Conservation (phyloP, 352 stramenopile genomes). For the Phytophthora niederhauseri region DNA sequence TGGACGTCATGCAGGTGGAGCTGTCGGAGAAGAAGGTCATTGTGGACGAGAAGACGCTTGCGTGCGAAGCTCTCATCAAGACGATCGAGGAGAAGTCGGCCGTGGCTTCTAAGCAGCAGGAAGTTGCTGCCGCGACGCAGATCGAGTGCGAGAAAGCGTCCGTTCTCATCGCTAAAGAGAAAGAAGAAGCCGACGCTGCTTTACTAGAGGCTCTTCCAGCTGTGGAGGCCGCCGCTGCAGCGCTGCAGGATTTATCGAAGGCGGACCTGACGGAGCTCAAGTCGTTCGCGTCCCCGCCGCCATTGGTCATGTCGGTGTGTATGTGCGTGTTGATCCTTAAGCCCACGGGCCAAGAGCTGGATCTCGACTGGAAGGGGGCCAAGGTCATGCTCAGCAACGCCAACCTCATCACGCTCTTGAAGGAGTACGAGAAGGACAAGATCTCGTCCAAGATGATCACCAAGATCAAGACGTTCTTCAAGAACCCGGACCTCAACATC, state of each 20-base stretch:
- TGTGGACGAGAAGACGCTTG: conserved; percentile 94
- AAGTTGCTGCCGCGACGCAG: conserved; percentile 91
- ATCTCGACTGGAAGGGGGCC: conserved; percentile 93
- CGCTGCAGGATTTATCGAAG: conserved; percentile 95
- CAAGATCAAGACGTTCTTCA: conserved; percentile 95
- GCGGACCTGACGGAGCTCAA: conserved; percentile 97
- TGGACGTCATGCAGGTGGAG: conserved; percentile 95
- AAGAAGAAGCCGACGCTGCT: conserved; percentile 93
- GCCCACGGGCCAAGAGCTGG: conserved; percentile 91
- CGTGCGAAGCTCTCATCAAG: conserved; percentile 94
- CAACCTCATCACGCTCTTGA: conserved; percentile 91
- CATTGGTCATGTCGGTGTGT: conserved; percentile 94
- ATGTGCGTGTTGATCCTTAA: conserved; percentile 93
- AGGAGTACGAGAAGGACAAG: conserved; percentile 96
- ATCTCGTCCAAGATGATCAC: conserved; percentile 96
- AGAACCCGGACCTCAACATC: conserved; percentile 94
- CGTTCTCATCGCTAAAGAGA: conserved; percentile 92
- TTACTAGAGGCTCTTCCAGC: conserved; percentile 94
- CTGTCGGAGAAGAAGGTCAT: conserved; percentile 95
- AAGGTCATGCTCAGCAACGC: conserved; percentile 96
- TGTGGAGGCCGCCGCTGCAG: conserved; percentile 92
- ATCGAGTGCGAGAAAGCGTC: conserved; percentile 92
- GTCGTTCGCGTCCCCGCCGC: conserved; percentile 93
- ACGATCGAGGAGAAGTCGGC: conserved; percentile 95
- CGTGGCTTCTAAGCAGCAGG: conserved; percentile 92